These are phyloP conservation scores for Dentipellis sp. DNA, from an alignment of 768 basidiomycete genomes.

Conservation along the genomic window DNA sequence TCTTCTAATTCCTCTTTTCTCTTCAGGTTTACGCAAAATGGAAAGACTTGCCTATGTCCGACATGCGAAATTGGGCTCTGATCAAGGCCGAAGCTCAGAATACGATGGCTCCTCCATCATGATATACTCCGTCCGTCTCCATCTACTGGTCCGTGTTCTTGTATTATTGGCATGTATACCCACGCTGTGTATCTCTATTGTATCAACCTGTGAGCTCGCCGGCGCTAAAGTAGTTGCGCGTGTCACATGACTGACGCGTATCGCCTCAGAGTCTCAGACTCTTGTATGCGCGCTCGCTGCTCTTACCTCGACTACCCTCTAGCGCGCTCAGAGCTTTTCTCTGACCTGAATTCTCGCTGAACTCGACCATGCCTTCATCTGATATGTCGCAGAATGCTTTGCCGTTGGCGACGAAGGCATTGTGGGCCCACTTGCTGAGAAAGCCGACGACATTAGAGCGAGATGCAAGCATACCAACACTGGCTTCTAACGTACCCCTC, in stretches of 20 bases:
- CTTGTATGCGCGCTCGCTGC: not conserved
- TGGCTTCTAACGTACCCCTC: slow-evolving; percentile 33
- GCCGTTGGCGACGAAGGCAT: not conserved
- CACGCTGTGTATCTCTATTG: not conserved
- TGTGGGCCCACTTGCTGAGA: not conserved
- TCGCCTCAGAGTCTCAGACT: not conserved
- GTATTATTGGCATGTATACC: not conserved
- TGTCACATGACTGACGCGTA: not conserved
- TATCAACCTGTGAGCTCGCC: not conserved
- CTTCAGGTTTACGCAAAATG: slow-evolving; percentile 40
- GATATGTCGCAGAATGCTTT: no score
- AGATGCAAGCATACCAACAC: slow-evolving; percentile 15
- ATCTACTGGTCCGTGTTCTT: not conserved
- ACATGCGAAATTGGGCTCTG: slow-evolving; percentile 39
- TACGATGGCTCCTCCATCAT: slow-evolving; percentile 1
- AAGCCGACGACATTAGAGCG: not conserved
- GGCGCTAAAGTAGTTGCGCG: not conserved
- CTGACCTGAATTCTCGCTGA: not conserved
- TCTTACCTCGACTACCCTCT: not conserved
- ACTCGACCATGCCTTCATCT: not conserved
- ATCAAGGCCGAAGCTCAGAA: slow-evolving; percentile 28
- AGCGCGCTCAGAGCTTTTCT: not conserved
- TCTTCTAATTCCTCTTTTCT: slow-evolving; percentile 6
- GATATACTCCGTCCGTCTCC: not conserved
- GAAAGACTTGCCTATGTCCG: slow-evolving; percentile 49